These are phyloP conservation scores for Phaeodactylum tricornutum DNA, from an alignment of 108 stramenopile species.

Conservation along the genomic window DNA sequence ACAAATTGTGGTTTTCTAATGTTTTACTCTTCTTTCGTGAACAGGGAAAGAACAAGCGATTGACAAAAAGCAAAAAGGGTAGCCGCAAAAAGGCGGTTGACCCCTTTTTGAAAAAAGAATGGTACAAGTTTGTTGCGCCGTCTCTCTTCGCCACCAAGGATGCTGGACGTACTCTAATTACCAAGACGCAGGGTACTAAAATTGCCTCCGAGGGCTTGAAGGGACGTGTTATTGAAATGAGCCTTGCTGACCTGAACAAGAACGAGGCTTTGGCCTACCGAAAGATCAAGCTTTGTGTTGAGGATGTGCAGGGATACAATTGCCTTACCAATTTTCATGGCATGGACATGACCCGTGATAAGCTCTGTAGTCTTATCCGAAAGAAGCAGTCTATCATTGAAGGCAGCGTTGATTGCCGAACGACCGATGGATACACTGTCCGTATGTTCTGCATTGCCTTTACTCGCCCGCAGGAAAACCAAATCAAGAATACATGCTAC, in stretches of 20 bases:
- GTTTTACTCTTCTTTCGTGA: slow-evolving; percentile 5
- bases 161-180: slow-evolving; percentile 97
- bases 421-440: slow-evolving; percentile 97
- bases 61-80: slow-evolving; percentile 93
- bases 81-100: slow-evolving; percentile 90
- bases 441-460: slow-evolving; percentile 99
- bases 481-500: slow-evolving; percentile 97
- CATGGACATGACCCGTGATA: slow-evolving; percentile 99
- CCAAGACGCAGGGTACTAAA: slow-evolving; percentile 95
- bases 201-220: slow-evolving; percentile 97
- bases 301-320: slow-evolving; percentile 99
- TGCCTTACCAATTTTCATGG: slow-evolving; percentile 99
- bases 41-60: slow-evolving; percentile 98
- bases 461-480: slow-evolving; percentile 92
- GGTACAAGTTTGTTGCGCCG: slow-evolving; percentile 99
- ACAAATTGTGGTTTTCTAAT: slow-evolving; percentile 4
- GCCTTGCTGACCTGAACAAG: slow-evolving; percentile 94
- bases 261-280: slow-evolving; percentile 93
- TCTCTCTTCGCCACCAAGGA: slow-evolving; percentile 92
- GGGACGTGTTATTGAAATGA: slow-evolving; percentile 97
- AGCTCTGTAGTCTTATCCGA: slow-evolving; percentile 97
- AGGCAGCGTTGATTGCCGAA: slow-evolving; percentile 95
- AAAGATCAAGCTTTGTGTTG: slow-evolving; percentile 96
- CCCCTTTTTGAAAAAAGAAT: slow-evolving; percentile 98
- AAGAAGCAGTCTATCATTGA: slow-evolving; percentile 99